Evolutionary conservation across 805 yeast species (phyloP).

Genomic region (Nadsonia fulvescens): DNA sequence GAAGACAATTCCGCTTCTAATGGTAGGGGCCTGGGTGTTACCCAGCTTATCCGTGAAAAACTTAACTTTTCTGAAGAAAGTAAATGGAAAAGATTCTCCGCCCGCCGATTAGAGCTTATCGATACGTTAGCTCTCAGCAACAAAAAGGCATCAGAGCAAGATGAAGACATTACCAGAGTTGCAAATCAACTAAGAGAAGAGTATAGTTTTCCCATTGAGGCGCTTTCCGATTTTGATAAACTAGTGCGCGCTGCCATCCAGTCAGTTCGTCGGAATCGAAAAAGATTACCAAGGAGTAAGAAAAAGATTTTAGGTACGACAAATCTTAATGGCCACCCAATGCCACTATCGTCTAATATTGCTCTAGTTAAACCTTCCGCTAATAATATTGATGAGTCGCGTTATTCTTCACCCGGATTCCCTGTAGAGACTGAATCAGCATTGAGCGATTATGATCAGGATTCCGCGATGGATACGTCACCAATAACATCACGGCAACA

Average conservation of each 20-base stretch:
- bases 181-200: constrained; percentile 64
- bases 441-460: too few relatives aligned
- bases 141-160: constrained; percentile 86
- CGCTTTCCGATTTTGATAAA: constrained; percentile 63
- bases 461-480: too few relatives aligned
- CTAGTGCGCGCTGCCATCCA: constrained; percentile 88
- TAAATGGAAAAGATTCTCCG: constrained; percentile 81
- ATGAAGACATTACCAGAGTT: constrained; percentile 56
- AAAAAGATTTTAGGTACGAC: too few relatives aligned
- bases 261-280: constrained; percentile 71
- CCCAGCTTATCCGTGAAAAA: constrained; percentile 38
- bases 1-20: too few relatives aligned
- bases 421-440: too few relatives aligned
- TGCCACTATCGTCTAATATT: too few relatives aligned
- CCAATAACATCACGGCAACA: too few relatives aligned
- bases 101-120: constrained; percentile 73
- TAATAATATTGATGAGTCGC: too few relatives aligned
- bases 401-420: too few relatives aligned
- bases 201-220: constrained; percentile 45
- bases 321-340: constrained; percentile 1
- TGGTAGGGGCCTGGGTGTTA: constrained; percentile 35
- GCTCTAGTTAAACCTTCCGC: too few relatives aligned
- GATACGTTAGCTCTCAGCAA: constrained; percentile 47
- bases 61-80: constrained; percentile 66
- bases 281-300: constrained; percentile 9